Evolutionary conservation across 202 grass and related monocot genomes (phyloP).

Genomic region (Elaeis oleifera): DNA sequence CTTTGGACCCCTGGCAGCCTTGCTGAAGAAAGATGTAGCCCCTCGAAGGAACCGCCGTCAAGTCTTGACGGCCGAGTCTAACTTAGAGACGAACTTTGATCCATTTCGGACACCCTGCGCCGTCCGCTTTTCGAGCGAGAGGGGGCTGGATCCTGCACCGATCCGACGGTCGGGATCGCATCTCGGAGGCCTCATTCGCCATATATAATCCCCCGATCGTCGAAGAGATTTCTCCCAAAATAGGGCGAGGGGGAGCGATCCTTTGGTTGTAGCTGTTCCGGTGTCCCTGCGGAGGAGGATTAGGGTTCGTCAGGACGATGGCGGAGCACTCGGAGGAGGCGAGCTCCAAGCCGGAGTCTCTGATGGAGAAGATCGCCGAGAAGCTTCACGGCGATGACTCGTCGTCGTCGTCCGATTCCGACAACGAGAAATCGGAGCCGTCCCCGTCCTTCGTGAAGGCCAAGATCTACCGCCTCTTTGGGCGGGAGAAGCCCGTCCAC

Average conservation of each 20-base stretch:
- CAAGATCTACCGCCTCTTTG: slow-evolving; percentile 88
- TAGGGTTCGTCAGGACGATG: slow-evolving; percentile 24
- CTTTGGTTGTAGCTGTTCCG: not conserved
- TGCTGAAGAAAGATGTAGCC: too few relatives aligned
- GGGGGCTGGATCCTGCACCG: too few relatives aligned
- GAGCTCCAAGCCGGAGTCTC: slow-evolving; percentile 37
- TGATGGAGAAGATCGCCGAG: slow-evolving; percentile 75
- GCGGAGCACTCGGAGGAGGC: slow-evolving; percentile 64
- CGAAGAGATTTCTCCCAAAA: slow-evolving; percentile 13
- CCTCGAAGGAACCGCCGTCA: too few relatives aligned
- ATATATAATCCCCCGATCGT: slow-evolving; percentile 21
- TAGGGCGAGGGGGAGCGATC: not conserved
- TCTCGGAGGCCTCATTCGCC: not conserved
- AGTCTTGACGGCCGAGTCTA: too few relatives aligned
- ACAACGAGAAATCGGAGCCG: slow-evolving; percentile 43
- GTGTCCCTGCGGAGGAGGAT: slow-evolving; percentile 17
- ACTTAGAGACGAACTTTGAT: too few relatives aligned
- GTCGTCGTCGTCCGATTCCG: slow-evolving; percentile 48
- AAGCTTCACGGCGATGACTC: slow-evolving; percentile 44
- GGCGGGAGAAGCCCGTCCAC: slow-evolving; percentile 76
- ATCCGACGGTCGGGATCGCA: slow-evolving; percentile 4
- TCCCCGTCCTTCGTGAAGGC: slow-evolving; percentile 29
- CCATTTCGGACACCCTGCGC: too few relatives aligned
- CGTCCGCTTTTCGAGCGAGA: too few relatives aligned
- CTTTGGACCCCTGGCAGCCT: too few relatives aligned